Evolutionary conservation across 768 basidiomycete species (phyloP).

Genomic region (Hygrophorus russula): DNA sequence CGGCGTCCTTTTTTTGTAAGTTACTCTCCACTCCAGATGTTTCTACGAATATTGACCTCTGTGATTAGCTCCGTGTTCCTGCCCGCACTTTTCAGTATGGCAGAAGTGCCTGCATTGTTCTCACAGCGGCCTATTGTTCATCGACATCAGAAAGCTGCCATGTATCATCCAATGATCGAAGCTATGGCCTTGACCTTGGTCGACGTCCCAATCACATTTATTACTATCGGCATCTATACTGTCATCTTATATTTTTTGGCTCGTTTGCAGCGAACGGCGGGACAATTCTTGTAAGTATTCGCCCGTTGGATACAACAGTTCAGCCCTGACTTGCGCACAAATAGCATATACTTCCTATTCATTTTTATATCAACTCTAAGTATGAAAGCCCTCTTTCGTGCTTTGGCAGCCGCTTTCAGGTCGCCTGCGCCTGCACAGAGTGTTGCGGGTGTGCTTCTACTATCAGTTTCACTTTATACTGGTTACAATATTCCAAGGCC

Average conservation of each 20-base stretch:
- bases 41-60: neutral
- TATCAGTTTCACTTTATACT: slow-evolving; percentile 45
- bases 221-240: slow-evolving; percentile 33
- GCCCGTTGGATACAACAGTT: neutral
- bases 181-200: slow-evolving; percentile 45
- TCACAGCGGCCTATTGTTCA: slow-evolving; percentile 48
- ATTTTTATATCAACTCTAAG: slow-evolving; percentile 43
- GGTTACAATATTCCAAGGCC: slow-evolving; percentile 51
- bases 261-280: slow-evolving; percentile 39
- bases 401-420: slow-evolving; percentile 47
- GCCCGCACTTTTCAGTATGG: slow-evolving; percentile 33
- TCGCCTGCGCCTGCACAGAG: slow-evolving; percentile 53
- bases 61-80: slow-evolving; percentile 33
- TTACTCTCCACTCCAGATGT: slow-evolving; percentile 1
- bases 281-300: slow-evolving; percentile 55
- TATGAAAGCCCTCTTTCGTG: slow-evolving; percentile 72
- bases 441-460: slow-evolving; percentile 34
- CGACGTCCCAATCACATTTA: slow-evolving; percentile 45
- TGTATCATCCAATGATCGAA: slow-evolving; percentile 50
- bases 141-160: slow-evolving; percentile 46
- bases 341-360: slow-evolving; percentile 49
- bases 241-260: slow-evolving; percentile 54
- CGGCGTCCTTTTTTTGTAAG: slow-evolving; percentile 62
- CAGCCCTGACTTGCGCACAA: neutral
- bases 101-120: slow-evolving; percentile 39